Evolutionary conservation across 768 basidiomycete genomes (phyloP).

Genomic region (Auricularia sp.): DNA sequence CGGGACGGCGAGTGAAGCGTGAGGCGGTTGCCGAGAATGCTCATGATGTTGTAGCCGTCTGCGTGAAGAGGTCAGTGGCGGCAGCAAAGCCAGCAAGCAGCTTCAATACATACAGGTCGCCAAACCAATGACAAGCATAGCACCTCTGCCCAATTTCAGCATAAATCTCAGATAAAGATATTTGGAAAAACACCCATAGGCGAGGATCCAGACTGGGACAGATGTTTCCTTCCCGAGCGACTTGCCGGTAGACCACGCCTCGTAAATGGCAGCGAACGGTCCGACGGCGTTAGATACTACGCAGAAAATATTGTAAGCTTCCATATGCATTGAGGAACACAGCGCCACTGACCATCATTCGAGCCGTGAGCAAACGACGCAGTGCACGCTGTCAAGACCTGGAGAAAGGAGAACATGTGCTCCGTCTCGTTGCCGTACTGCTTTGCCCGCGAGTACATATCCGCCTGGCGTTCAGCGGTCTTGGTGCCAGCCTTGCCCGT

Average conservation of each 20-base stretch:
- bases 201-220: conserved; percentile 29
- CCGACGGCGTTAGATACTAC: conserved; percentile 7
- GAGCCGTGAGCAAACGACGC: conserved; percentile 33
- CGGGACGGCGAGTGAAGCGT: conserved; percentile 31
- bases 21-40: conserved; percentile 17
- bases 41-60: conserved; percentile 12
- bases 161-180: background rate
- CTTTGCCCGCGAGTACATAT: conserved; percentile 20
- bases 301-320: conserved; percentile 1
- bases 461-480: conserved; percentile 20
- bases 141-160: background rate
- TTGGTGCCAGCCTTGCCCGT: background rate
- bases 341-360: conserved; percentile 21
- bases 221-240: conserved; percentile 18
- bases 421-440: conserved; percentile 33
- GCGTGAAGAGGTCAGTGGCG: background rate
- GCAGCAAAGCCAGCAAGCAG: background rate
- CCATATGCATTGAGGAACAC: conserved; percentile 7
- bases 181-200: conserved; percentile 16
- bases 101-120: conserved; percentile 11
- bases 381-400: conserved; percentile 31
- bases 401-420: conserved; percentile 31
- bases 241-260: conserved; percentile 23
- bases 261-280: conserved; percentile 11
- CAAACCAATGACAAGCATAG: conserved; percentile 18